A percentile compares a stretch with the other conserved stretches of the same genome.
Conservation (phyloP, 768 basidiomycete genomes). For the Pleurotus djamor region DNA sequence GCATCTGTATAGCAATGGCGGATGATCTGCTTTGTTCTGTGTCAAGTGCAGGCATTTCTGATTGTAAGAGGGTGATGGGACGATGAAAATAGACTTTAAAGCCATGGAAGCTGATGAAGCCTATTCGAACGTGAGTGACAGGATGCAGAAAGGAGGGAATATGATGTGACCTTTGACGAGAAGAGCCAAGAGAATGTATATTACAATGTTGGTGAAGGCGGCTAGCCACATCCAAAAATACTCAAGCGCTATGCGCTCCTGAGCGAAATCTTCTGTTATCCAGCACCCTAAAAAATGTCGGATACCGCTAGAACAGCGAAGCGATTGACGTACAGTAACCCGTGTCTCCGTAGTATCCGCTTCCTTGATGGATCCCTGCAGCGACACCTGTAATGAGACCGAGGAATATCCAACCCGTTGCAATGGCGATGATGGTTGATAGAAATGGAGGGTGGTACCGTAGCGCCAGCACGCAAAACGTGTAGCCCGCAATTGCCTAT, state of each 20-base stretch:
- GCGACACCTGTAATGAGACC: conserved; percentile 30
- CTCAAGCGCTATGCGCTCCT: conserved; percentile 35
- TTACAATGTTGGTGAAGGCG: conserved; percentile 28
- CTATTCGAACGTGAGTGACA: neutral
- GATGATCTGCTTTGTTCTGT: conserved; percentile 7
- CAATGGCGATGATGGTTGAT: conserved; percentile 25
- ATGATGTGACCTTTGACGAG: conserved; percentile 22
- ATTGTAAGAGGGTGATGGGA: neutral
- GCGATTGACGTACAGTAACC: conserved; percentile 22
- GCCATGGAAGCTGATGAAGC: conserved; percentile 23
- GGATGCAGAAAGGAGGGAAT: neutral
- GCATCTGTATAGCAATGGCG: conserved; percentile 31
- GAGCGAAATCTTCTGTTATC: conserved; percentile 28
- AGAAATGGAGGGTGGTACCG: conserved; percentile 20
- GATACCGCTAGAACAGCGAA: neutral
- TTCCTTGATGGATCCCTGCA: conserved; percentile 22
- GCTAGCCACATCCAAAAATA: conserved; percentile 44
- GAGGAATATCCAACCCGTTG: conserved; percentile 30
- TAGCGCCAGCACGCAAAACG: conserved; percentile 34
- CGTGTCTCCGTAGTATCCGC: conserved; percentile 33
- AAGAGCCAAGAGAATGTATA: conserved; percentile 35
- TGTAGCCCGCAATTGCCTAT: conserved; percentile 34
- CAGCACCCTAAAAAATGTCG: conserved; percentile 36
- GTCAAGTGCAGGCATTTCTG: neutral
- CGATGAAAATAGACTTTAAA: conserved; percentile 17